Evolutionary conservation across 495 filamentous ascomycete species (phyloP), one percentile per base, ranked within the genome.

Genomic region (Neurospora sp.): DNA sequence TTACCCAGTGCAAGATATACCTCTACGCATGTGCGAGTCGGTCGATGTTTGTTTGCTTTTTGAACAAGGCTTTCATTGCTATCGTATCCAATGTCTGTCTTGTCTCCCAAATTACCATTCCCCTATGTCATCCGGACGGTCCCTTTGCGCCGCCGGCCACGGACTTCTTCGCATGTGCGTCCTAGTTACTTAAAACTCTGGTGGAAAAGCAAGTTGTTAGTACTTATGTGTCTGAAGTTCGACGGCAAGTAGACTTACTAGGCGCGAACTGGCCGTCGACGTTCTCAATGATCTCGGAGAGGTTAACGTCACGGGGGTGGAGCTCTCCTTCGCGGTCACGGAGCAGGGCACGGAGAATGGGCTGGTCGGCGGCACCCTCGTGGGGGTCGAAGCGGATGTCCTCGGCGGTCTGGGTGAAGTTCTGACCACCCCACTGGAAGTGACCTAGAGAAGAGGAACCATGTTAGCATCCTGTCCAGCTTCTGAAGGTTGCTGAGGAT

Each of bases 391-490:
- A 84, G 69, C 20, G 59, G 69, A 86, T 79, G 4, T 81, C 68
- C n/a, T 81, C 68, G 53, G 86, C 84, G 38, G 75, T 81, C 4
- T 76, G 53, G 17, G 78, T 61, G 77, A 87, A 87, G 76, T 81
- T 74, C 8, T 59, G 45, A 10, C 81, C 84, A 4, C 76, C 84
- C 86, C 86, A 87, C 31, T 76, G 71, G 70, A 87, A 86, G 8
- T 35, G 27, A 0, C 86, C 86, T 87, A 70, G 27, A 9, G 4
- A 61, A 8, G 38, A 17, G 17, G 8, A 65, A 65, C 12, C 53
- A 35, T 17, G 53, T 65, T 35, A 65, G 53, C 12, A 65, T 65
- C 3, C 22, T 17, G 6, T 65, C 12, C 48, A 3, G 20, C n/a
- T 27, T 27, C 9, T 65, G 27, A 65, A 65, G 27, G 27, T 17